Conservation (phyloP, 139 green algal genomes). For the Edaphochlamys debaryana region DNA sequence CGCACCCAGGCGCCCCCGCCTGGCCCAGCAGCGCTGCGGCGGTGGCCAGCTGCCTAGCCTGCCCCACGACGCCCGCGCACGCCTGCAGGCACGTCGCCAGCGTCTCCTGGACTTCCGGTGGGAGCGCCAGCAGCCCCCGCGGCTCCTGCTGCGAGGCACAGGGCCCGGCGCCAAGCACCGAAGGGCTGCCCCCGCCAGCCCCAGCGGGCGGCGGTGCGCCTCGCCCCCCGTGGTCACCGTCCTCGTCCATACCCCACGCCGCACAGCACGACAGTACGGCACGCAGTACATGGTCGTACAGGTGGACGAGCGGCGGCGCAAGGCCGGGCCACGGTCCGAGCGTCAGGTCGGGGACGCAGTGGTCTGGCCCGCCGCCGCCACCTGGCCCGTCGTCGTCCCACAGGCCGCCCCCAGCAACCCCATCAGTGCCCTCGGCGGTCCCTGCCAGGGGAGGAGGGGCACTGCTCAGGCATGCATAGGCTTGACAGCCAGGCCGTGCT, state of each 20-base stretch:
- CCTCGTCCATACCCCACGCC: background rate
- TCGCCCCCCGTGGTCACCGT: background rate
- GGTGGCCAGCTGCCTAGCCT: background rate
- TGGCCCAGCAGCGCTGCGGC: background rate
- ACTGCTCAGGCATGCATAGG: background rate
- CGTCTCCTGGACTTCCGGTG: background rate
- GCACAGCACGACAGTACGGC: slow-evolving; percentile 39
- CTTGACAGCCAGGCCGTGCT: background rate
- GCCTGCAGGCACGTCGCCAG: slow-evolving; percentile 21
- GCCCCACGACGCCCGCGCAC: slow-evolving; percentile 23
- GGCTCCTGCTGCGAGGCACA: background rate
- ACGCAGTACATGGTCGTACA: slow-evolving; percentile 23
- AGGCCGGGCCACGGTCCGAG: background rate
- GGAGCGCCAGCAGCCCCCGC: slow-evolving; percentile 14
- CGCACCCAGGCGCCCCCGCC: background rate
- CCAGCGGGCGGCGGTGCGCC: background rate
- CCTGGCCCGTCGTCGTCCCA: too few relatives aligned
- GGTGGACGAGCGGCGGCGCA: background rate
- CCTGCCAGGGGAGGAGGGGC: too few relatives aligned
- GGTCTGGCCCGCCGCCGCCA: background rate
- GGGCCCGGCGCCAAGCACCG: background rate
- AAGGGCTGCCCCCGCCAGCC: background rate
- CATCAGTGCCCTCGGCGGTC: background rate
- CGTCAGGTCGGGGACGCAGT: slow-evolving; percentile 24
- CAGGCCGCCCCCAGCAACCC: too few relatives aligned